Percentiles rank a stretch among this genome's conserved stretches.
phyloP scores from a whole-genome alignment of 2,329 filamentous ascomycete species.

The Xylaria digitata region DNA sequence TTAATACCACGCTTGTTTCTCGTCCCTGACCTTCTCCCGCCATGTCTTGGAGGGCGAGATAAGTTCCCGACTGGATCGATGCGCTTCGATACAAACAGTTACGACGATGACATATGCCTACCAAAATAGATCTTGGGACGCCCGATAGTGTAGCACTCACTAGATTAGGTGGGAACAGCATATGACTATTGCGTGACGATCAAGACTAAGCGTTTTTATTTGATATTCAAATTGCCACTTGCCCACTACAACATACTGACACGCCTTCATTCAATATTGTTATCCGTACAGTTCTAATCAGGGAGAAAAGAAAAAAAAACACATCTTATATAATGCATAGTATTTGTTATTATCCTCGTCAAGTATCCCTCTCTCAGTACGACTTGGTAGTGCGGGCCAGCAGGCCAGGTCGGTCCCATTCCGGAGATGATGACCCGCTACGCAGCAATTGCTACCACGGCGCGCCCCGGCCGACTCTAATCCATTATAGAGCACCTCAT shows the following conservation, averaged over 20 bases:
- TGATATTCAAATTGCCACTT: constrained; percentile 15
- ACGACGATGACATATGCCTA: neutral
- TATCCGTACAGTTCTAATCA: constrained; percentile 4
- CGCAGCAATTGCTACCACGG: neutral
- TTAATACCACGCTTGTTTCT: constrained; percentile 35
- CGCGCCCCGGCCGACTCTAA: neutral
- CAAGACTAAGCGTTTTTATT: neutral
- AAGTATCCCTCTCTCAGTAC: constrained; percentile 1
- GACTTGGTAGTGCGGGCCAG: neutral
- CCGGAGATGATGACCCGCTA: constrained; percentile 5
- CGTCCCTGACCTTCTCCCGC: constrained; percentile 29
- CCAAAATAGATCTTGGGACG: constrained; percentile 3
- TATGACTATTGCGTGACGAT: neutral
- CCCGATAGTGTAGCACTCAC: constrained; percentile 2
- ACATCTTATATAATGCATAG: neutral
- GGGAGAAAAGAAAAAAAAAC: neutral
- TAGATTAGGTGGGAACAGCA: neutral
- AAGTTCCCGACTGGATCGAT: constrained; percentile 25
- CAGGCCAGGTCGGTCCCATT: neutral
- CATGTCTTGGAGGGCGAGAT: constrained; percentile 23
- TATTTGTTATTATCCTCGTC: neutral
- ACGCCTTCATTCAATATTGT: constrained; percentile 1
- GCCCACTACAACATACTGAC: constrained; percentile 3
- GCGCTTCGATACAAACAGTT: neutral
- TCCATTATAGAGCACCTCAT: neutral